Percentiles rank a stretch among this genome's conserved stretches.
Evolutionary conservation across 768 basidiomycete genomes (phyloP).

Genomic region (Leccinum longicurvipes): DNA sequence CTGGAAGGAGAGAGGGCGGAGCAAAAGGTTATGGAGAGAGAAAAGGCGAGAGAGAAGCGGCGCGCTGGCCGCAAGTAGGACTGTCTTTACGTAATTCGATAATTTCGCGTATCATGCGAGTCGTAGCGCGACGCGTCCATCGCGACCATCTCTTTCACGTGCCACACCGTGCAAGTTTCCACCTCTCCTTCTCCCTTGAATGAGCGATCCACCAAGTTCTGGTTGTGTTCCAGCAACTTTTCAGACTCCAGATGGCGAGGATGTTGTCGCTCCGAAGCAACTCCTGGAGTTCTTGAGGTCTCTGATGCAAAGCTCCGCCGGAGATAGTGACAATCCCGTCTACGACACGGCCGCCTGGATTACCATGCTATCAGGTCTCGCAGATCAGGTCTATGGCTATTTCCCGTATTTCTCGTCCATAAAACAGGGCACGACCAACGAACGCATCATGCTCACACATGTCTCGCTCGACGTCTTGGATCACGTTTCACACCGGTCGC

Average conservation of each 20-base stretch:
- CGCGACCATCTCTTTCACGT: too few relatives aligned
- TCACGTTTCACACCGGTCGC: conserved; percentile 46
- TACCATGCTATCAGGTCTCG: conserved; percentile 47
- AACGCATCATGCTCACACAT: conserved; percentile 54
- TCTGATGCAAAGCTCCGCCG: conserved; percentile 34
- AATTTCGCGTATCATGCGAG: neutral
- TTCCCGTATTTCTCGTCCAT: conserved; percentile 54
- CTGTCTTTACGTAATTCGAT: neutral
- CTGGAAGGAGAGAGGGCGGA: conserved; percentile 90
- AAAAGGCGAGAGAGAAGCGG: conserved; percentile 73
- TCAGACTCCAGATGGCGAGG: conserved; percentile 27
- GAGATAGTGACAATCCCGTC: conserved; percentile 29
- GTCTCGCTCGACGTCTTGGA: conserved; percentile 53
- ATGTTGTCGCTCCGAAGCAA: conserved; percentile 31
- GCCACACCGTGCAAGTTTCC: neutral
- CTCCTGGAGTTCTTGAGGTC: conserved; percentile 44
- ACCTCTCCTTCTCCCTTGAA: conserved; percentile 2
- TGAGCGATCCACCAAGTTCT: conserved; percentile 27
- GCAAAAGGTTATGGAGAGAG: conserved; percentile 88
- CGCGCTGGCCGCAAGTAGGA: conserved; percentile 69
- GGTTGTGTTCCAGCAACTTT: conserved; percentile 30
- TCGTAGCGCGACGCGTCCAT: neutral
- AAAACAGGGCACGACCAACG: conserved; percentile 53
- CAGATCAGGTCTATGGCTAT: conserved; percentile 49
- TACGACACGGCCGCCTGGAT: conserved; percentile 46